Conservation (phyloP, 345 rosid species). For the Gossypium rotundifolium region DNA sequence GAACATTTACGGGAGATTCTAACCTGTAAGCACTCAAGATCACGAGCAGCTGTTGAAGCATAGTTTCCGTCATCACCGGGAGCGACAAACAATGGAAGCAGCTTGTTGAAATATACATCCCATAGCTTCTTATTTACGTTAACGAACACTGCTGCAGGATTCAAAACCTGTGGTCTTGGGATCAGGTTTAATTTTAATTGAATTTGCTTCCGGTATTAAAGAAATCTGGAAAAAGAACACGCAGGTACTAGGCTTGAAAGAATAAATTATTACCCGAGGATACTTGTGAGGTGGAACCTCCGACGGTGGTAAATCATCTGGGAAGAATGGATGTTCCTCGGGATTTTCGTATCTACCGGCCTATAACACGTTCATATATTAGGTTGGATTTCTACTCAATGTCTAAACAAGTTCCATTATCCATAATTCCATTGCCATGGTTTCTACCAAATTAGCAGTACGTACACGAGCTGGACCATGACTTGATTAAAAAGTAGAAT, state of each 20-base stretch:
- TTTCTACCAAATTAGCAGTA: background rate
- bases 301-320: conserved; percentile 43
- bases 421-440: background rate
- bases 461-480: no score
- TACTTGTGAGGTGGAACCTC: conserved; percentile 32
- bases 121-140: conserved; percentile 59
- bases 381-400: background rate
- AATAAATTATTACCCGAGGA: conserved; percentile 37
- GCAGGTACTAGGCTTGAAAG: background rate
- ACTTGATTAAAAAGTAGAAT: no score
- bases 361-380: conserved; percentile 28
- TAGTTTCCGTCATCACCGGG: conserved; percentile 81
- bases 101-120: conserved; percentile 55
- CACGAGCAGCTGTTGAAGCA: conserved; percentile 59
- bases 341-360: conserved; percentile 74
- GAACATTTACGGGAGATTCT: background rate
- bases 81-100: conserved; percentile 65
- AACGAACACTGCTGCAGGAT: conserved; percentile 51
- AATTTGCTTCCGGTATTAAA: background rate
- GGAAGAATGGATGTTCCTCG: conserved; percentile 84
- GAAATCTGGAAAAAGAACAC: background rate
- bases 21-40: conserved; percentile 78
- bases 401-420: background rate
- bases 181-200: conserved; percentile 6
- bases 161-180: conserved; percentile 38